Conservation (phyloP, 2,329 filamentous ascomycete genomes). For the Byssothecium circinans region DNA sequence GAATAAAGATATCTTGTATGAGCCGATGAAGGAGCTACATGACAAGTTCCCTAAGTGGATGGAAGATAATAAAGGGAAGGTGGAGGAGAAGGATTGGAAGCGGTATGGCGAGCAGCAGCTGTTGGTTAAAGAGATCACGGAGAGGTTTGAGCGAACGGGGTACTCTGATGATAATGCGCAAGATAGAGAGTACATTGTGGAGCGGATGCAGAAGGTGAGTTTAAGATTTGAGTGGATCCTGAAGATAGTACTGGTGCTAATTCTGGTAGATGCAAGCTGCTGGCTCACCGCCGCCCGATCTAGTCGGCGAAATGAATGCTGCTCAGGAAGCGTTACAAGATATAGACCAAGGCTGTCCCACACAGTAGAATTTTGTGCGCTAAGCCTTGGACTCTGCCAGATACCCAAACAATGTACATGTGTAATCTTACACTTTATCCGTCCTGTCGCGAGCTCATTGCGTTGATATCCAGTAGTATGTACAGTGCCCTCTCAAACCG, state of each 20-base stretch:
- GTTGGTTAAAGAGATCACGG: slow-evolving; percentile 83
- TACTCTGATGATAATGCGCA: slow-evolving; percentile 81
- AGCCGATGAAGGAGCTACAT: slow-evolving; percentile 96
- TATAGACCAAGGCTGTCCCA: slow-evolving; percentile 62
- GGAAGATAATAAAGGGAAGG: slow-evolving; percentile 69
- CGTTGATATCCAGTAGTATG: neutral
- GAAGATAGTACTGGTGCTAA: slow-evolving; percentile 7
- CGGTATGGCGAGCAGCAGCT: slow-evolving; percentile 79
- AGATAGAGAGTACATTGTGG: slow-evolving; percentile 90
- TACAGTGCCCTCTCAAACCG: neutral
- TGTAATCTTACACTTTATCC: neutral
- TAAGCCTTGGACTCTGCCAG: slow-evolving; percentile 13
- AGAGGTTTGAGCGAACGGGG: slow-evolving; percentile 77
- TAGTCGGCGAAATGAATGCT: slow-evolving; percentile 86
- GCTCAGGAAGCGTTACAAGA: slow-evolving; percentile 68
- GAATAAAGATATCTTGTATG: slow-evolving; percentile 96
- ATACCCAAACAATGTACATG: slow-evolving; percentile 29
- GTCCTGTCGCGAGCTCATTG: neutral
- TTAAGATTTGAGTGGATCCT: neutral
- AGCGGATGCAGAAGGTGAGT: slow-evolving; percentile 91
- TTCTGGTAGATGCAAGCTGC: slow-evolving; percentile 85
- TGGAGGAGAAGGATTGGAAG: slow-evolving; percentile 69
- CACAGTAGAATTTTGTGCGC: slow-evolving; percentile 52
- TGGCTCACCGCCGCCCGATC: slow-evolving; percentile 84
- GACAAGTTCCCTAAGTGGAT: slow-evolving; percentile 93